These are phyloP conservation scores for Goffeauzyma gilvescens DNA, from an alignment of 768 basidiomycete genomes.

Conservation along the genomic window DNA sequence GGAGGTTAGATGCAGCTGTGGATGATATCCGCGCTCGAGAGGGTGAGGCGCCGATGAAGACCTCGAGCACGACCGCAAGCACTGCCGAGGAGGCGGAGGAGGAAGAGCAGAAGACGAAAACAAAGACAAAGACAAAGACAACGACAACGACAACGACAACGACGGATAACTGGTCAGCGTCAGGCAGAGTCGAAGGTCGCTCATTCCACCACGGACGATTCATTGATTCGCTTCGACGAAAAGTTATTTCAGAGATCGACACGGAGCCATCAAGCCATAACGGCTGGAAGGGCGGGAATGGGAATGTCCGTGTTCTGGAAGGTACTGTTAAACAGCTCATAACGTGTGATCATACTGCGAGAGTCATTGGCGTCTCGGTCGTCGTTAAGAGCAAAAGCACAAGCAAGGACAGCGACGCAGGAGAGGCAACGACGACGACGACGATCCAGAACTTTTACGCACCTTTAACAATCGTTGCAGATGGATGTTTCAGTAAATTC, in stretches of 20 bases:
- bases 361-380: constrained; percentile 27
- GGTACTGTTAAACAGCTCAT: constrained; percentile 26
- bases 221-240: constrained; percentile 55
- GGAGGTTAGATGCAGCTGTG: constrained; percentile 1
- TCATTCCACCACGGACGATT: constrained; percentile 90
- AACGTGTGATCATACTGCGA: constrained; percentile 45
- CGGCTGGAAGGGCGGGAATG: constrained; percentile 16
- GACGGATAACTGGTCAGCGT: background rate
- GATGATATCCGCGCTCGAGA: constrained; percentile 1
- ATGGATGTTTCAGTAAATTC: constrained; percentile 92
- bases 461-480: constrained; percentile 67
- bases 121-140: no score
- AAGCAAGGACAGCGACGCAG: constrained; percentile 20
- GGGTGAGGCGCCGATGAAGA: constrained; percentile 2
- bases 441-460: constrained; percentile 42
- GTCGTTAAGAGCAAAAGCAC: constrained; percentile 36
- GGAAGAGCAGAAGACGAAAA: background rate
- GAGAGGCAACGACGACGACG: constrained; percentile 27
- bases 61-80: background rate
- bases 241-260: no score
- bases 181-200: constrained; percentile 44
- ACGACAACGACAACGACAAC: no score
- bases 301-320: constrained; percentile 22
- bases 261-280: no score
- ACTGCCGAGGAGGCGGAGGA: background rate